Evolutionary conservation across 2,329 filamentous ascomycete genomes (phyloP).

Genomic region (Colletotrichum sp.): DNA sequence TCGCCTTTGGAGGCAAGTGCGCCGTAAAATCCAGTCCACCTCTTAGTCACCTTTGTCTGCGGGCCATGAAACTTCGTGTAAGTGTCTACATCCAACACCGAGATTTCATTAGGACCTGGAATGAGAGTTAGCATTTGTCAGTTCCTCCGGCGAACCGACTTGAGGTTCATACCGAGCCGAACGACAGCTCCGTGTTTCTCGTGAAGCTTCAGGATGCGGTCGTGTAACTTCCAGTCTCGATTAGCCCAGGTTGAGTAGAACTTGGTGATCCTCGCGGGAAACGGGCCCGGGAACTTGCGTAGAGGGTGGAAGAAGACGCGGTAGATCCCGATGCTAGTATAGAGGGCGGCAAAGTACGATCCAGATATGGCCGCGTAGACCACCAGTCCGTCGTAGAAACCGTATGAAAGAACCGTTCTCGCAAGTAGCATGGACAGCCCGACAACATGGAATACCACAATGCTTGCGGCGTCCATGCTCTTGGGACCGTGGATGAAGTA

Average conservation of each 20-base stretch:
- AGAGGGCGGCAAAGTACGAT: conserved; percentile 13
- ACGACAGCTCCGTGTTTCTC: conserved; percentile 21
- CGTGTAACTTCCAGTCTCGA: conserved; percentile 8
- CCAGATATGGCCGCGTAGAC: background rate
- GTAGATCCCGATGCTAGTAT: conserved; percentile 29
- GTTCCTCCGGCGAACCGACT: too few relatives aligned
- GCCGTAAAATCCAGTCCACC: conserved; percentile 24
- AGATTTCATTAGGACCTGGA: conserved; percentile 25
- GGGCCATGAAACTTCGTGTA: conserved; percentile 24
- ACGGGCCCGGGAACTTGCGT: conserved; percentile 21
- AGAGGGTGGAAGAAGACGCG: conserved; percentile 23
- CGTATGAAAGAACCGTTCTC: background rate
- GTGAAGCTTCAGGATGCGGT: background rate
- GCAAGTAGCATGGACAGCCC: background rate
- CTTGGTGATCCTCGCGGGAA: conserved; percentile 18
- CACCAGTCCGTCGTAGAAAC: background rate
- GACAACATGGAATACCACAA: background rate
- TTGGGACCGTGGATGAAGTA: conserved; percentile 11
- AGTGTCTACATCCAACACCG: conserved; percentile 20
- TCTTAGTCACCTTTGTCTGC: conserved; percentile 22
- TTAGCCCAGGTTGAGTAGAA: conserved; percentile 9
- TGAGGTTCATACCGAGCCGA: conserved; percentile 16
- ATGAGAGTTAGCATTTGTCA: background rate
- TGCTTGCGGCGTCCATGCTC: background rate
- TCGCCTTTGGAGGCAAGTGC: conserved; percentile 14